Percentiles rank a stretch among this genome's conserved stretches.
These are phyloP conservation scores for Phytopythium oedochilum DNA, from an alignment of 352 stramenopile genomes.

Conservation along the genomic window DNA sequence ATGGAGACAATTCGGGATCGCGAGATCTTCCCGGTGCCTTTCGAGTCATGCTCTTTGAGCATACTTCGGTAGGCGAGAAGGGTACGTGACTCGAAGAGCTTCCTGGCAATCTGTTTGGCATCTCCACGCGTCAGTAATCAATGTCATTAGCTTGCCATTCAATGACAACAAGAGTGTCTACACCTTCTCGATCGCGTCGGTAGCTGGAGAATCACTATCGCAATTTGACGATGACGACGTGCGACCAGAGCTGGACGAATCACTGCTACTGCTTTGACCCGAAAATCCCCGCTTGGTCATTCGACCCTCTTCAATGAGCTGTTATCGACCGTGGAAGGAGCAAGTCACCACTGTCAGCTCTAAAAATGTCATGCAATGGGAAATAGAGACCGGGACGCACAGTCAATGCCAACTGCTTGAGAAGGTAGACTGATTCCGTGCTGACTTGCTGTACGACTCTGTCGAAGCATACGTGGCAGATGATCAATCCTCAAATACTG, in stretches of 20 bases:
- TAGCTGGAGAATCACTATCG: neutral
- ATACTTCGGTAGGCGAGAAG: conserved; percentile 25
- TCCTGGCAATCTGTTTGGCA: conserved; percentile 19
- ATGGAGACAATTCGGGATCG: conserved; percentile 31
- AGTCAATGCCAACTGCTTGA: conserved; percentile 66
- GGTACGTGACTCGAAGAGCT: conserved; percentile 31
- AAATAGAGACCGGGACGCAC: conserved; percentile 12
- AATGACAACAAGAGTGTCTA: neutral
- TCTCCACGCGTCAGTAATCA: neutral
- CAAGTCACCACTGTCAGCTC: no score
- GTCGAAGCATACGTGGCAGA: neutral
- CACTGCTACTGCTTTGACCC: conserved; percentile 25
- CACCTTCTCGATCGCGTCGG: conserved; percentile 15
- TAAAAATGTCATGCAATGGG: neutral
- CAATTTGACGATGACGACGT: conserved; percentile 18
- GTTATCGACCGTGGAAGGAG: no score
- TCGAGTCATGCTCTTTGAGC: conserved; percentile 33
- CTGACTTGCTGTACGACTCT: conserved; percentile 12
- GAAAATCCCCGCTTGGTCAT: conserved; percentile 17
- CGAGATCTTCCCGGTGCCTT: conserved; percentile 31
- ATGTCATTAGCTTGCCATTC: no score
- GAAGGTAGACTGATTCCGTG: conserved; percentile 43
- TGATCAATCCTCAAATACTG: neutral
- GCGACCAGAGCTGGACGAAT: conserved; percentile 13
- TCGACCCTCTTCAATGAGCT: conserved; percentile 55